Conservation (phyloP, 1,284 basidiomycete species). For the Sporisorium graminicola region DNA sequence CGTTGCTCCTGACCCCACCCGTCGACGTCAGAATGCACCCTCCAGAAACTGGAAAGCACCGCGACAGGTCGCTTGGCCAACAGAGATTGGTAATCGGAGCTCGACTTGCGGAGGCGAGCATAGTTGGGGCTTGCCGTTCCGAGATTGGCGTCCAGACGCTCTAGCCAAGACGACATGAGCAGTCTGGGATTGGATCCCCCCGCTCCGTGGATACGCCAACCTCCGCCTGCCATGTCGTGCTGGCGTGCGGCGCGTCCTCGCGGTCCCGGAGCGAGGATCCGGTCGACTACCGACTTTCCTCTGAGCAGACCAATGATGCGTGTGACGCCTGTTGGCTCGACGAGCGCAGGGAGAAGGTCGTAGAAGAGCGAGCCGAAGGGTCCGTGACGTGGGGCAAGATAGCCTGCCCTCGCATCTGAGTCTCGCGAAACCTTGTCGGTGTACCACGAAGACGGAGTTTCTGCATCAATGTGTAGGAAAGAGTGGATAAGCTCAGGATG, state of each 20-base stretch:
- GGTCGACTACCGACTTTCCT: slow-evolving; percentile 46
- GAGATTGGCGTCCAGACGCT: slow-evolving; percentile 53
- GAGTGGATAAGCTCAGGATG: slow-evolving; percentile 58
- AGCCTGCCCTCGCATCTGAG: slow-evolving; percentile 55
- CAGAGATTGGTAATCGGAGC: slow-evolving; percentile 20
- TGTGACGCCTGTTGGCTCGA: slow-evolving; percentile 44
- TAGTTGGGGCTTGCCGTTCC: slow-evolving; percentile 45
- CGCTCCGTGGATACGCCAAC: slow-evolving; percentile 43
- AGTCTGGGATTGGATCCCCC: slow-evolving; percentile 44
- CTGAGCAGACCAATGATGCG: slow-evolving; percentile 47
- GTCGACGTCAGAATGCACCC: slow-evolving; percentile 47
- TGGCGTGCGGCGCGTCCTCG: slow-evolving; percentile 35
- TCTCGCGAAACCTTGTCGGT: slow-evolving; percentile 28
- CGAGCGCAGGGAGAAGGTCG: slow-evolving; percentile 52
- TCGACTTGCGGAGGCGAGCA: slow-evolving; percentile 17
- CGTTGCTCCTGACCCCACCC: slow-evolving; percentile 56
- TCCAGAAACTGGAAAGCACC: slow-evolving; percentile 58
- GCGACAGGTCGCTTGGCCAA: slow-evolving; percentile 45
- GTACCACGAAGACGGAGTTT: slow-evolving; percentile 54
- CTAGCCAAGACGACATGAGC: slow-evolving; percentile 48
- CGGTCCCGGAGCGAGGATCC: slow-evolving; percentile 50
- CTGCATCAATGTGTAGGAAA: slow-evolving; percentile 54
- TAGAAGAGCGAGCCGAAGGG: slow-evolving; percentile 39
- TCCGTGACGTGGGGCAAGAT: slow-evolving; percentile 36
- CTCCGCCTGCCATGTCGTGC: slow-evolving; percentile 48